Evolutionary conservation across 192 early-diverging fungal genomes (phyloP), one percentile per base, ranked within the genome.

Genomic region (Coemansia sp.): DNA sequence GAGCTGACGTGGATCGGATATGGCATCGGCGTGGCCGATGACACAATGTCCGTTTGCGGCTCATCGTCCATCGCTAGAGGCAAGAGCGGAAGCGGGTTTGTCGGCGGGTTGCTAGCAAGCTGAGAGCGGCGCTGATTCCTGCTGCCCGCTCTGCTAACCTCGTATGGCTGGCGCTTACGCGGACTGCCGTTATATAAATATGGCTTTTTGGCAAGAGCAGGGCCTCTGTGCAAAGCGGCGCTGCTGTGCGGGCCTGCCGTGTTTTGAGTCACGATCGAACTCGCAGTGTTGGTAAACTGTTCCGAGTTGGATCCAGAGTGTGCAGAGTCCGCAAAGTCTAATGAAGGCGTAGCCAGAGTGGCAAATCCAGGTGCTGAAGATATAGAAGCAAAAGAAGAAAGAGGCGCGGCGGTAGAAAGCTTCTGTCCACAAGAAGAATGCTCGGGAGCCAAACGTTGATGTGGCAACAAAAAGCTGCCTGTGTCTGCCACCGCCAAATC

Each of bases 31-130:
- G 15, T 32, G 3, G 41, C 2, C 21, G 6, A 39, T 17, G 15
- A 10, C 11, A 25, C 29, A 19, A 5, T 22, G 14, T 14, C 12
- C 12, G 57, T 3, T 8, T 22, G 37, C 41, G 25, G 19, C 2
- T 43, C 57, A 24, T 32, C 47, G 11, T 47, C 62, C 75, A 71
- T 76, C 6, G 56, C 63, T 21, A 21, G 19, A 14, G 76, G 76
- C 39, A 72, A 29, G 14, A 50, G 23, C 17, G 76, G 76, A 3
- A 79, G 63, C 6, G 76, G 76, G 17, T 65, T 51, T 37, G 48
- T 69, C 3, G 76, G 76, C 27, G 76, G 76, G 57, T 69, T 73
- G 56, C 66, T 59, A 23, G 61, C 70, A 25, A 68, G 70, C 25
- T 17, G 70, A 23, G 55, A 24, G 48, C 64, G 64, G 14, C 29